A percentile compares a stretch with the other conserved stretches of the same genome.
Evolutionary conservation across 2,329 filamentous ascomycete species (phyloP).

Genomic region (Amesomyces nigricolor): DNA sequence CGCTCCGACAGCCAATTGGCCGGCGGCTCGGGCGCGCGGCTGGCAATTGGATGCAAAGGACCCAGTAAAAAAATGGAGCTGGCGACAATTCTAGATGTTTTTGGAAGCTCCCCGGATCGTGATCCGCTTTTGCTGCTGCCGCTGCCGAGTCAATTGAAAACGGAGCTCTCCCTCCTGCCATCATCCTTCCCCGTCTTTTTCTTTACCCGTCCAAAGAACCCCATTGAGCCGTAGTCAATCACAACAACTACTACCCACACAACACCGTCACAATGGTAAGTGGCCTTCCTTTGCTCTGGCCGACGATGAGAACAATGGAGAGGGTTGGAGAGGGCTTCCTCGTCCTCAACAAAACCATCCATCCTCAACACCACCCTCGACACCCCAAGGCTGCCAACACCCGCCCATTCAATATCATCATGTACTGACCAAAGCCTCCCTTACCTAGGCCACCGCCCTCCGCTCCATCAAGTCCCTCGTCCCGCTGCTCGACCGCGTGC

Average conservation of each 20-base stretch:
- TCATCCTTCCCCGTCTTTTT: conserved; percentile 5
- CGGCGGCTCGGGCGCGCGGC: background rate
- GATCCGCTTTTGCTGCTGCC: conserved; percentile 10
- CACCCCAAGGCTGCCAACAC: no score
- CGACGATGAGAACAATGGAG: background rate
- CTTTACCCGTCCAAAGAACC: background rate
- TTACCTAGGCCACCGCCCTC: conserved; percentile 62
- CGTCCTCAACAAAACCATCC: background rate
- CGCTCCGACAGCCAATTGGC: conserved; percentile 18
- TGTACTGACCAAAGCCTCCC: background rate
- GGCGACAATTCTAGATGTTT: conserved; percentile 30
- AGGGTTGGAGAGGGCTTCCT: background rate
- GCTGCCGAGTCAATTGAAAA: conserved; percentile 12
- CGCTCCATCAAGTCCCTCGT: conserved; percentile 93
- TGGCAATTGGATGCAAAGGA: background rate
- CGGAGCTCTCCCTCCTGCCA: conserved; percentile 9
- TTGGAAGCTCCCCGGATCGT: conserved; percentile 29
- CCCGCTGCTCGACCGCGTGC: conserved; percentile 94
- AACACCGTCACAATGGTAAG: conserved; percentile 18
- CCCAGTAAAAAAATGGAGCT: conserved; percentile 26
- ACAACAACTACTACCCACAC: background rate
- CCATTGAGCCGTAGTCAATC: background rate
- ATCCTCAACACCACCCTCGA: no score
- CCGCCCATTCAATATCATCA: no score
- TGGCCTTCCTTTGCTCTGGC: background rate